Conservation (phyloP, 2,329 filamentous ascomycete species). For the Westerdykella aurantiaca region DNA sequence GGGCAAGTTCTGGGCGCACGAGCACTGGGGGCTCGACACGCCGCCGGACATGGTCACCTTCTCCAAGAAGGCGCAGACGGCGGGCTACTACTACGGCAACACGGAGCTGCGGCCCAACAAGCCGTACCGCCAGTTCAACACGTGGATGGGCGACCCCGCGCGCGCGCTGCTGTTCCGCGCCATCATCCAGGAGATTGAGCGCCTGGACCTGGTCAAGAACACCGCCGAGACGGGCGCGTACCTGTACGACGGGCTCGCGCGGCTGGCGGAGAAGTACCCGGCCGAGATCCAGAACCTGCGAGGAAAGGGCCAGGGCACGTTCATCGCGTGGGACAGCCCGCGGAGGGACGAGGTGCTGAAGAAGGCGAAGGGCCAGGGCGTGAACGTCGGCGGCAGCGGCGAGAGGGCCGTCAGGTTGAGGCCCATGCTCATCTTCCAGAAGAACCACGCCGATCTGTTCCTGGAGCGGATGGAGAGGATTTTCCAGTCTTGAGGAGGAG, state of each 20-base stretch:
- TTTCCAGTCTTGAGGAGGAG: conserved; percentile 40
- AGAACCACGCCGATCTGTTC: conserved; percentile 82
- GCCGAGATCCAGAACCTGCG: conserved; percentile 74
- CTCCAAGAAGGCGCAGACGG: conserved; percentile 90
- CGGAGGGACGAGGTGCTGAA: conserved; percentile 71
- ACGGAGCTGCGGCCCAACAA: conserved; percentile 77
- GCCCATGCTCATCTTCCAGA: conserved; percentile 90
- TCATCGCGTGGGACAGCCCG: conserved; percentile 86
- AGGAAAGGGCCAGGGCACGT: conserved; percentile 83
- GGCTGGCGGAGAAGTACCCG: conserved; percentile 65
- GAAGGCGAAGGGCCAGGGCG: conserved; percentile 70
- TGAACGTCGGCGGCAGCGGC: conserved; percentile 85
- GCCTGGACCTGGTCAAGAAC: conserved; percentile 69
- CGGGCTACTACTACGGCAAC: conserved; percentile 87
- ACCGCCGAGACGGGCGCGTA: conserved; percentile 76
- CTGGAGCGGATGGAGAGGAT: conserved; percentile 73
- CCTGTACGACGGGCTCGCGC: conserved; percentile 64
- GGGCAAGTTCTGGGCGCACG: conserved; percentile 93
- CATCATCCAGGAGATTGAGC: conserved; percentile 76
- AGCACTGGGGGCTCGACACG: conserved; percentile 77
- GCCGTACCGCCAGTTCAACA: conserved; percentile 95
- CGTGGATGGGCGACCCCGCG: conserved; percentile 91
- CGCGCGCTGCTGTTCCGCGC: conserved; percentile 79
- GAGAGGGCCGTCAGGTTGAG: conserved; percentile 68
- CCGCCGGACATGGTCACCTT: conserved; percentile 94